Percentiles rank a stretch among this genome's conserved stretches.
These are phyloP conservation scores for Rhizopogon sp. DNA, from an alignment of 768 basidiomycete species.

Conservation along the genomic window DNA sequence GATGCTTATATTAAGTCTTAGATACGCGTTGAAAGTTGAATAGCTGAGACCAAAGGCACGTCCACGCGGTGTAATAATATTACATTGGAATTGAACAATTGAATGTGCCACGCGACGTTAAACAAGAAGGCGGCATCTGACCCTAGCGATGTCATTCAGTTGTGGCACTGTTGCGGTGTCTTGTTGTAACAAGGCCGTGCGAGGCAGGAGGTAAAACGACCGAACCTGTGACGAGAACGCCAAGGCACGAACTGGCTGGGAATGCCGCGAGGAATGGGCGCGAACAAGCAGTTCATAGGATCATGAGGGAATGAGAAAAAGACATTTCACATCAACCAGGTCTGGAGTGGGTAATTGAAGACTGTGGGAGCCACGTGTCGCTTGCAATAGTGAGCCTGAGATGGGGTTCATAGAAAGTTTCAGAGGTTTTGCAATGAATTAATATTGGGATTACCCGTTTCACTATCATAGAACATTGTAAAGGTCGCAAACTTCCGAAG, in stretches of 20 bases:
- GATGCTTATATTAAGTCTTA: neutral
- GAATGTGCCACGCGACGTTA: neutral
- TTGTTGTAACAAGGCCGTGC: neutral
- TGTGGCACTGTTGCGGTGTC: neutral
- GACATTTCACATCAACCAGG: neutral
- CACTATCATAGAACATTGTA: too few relatives aligned
- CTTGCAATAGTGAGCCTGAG: slow-evolving; percentile 20
- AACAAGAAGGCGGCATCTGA: neutral
- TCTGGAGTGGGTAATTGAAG: slow-evolving; percentile 1
- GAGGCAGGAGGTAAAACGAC: neutral
- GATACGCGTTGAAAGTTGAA: neutral
- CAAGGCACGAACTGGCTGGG: neutral
- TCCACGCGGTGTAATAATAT: neutral
- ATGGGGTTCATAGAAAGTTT: neutral
- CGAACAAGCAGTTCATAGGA: neutral
- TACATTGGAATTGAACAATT: neutral
- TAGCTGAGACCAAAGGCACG: neutral
- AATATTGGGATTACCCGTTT: too few relatives aligned
- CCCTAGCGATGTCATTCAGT: neutral
- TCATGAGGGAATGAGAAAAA: slow-evolving; percentile 1
- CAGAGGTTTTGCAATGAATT: too few relatives aligned
- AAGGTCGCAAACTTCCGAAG: slow-evolving; percentile 16
- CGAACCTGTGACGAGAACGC: neutral
- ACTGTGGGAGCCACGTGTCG: slow-evolving; percentile 17
- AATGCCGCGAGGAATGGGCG: neutral